Conservation (phyloP, 2,329 filamentous ascomycete species). For the Dactylella cylindrospora region DNA sequence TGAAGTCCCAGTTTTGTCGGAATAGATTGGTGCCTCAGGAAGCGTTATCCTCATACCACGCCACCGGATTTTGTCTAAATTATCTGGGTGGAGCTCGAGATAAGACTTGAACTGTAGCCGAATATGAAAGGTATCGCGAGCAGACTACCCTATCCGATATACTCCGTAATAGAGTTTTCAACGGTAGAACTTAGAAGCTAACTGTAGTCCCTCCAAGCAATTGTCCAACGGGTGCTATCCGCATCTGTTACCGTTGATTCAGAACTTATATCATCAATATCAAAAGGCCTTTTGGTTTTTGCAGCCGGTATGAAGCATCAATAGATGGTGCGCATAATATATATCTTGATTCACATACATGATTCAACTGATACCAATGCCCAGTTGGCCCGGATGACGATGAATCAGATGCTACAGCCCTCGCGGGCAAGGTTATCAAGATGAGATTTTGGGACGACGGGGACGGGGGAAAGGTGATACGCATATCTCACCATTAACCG, state of each 20-base stretch:
- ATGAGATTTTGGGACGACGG: conserved; percentile 90
- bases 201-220: no score
- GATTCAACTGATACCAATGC: conserved; percentile 5
- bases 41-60: no score
- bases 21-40: no score
- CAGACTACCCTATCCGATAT: neutral
- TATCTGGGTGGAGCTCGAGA: no score
- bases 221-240: conserved; percentile 89
- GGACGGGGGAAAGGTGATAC: conserved; percentile 60
- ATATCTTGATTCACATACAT: neutral
- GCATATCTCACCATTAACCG: conserved; percentile 1
- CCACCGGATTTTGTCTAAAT: no score
- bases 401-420: conserved; percentile 77
- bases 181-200: no score
- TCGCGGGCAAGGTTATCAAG: conserved; percentile 84
- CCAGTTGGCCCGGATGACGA: conserved; percentile 82
- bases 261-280: conserved; percentile 84
- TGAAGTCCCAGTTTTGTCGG: no score
- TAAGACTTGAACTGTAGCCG: neutral
- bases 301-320: conserved; percentile 60
- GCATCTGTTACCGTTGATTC: conserved; percentile 94
- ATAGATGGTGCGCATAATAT: conserved; percentile 32
- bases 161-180: no score
- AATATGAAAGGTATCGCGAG: conserved; percentile 35
- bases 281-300: conserved; percentile 84